Base-by-base conservation (phyloP, 1,139 yeast species). In the Protomyces macrosporus region DNA sequence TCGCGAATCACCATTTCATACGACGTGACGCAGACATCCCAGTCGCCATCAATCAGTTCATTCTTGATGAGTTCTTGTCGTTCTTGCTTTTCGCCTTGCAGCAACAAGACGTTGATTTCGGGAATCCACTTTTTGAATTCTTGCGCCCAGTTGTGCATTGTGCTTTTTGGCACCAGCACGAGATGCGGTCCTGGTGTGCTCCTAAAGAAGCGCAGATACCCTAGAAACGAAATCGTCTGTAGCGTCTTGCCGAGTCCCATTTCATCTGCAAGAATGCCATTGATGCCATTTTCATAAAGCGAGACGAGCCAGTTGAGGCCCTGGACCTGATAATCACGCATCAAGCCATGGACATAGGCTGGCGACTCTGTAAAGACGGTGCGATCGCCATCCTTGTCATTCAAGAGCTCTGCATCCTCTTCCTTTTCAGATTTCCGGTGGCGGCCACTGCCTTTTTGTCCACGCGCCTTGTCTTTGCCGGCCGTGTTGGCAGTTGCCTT, bases 201-300 rank as follows among this genome's bases (percentile, higher is more conserved):
- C 69, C 85, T 85, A 65, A 86, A 79, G 71, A 88, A 89, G 68
- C 97, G 80, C 65, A 93, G 78, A 73, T 89, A 90, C 0, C 97
- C 98, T 64, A 93, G 77, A 71, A 93, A 91, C 14, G 97, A 89
- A 56, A 93, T 93, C 71, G 96, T 87, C 77, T 93, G 98, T 30
- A 95, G 97, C 0, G 99, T 93, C 74, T 93, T 93, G 73, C 98
- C 98, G 68, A 93, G 82, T 67, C 98, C 98, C 98, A 93, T 93
- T 77, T 93, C 98, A 77, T 93, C 98, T 5, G 98, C 98, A 65
- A 93, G 80, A 68, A 93, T 93, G 75, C 98, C 98, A 74, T 95
- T 93, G 73, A 95, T 93, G 77, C 98, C 98, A 76, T 93, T 98
- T 74, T 93, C 98, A 73, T 95, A 95, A 69, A 93, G 80, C 73